Conservation (phyloP, 352 stramenopile species). For the Globisporangium iwayamae region DNA sequence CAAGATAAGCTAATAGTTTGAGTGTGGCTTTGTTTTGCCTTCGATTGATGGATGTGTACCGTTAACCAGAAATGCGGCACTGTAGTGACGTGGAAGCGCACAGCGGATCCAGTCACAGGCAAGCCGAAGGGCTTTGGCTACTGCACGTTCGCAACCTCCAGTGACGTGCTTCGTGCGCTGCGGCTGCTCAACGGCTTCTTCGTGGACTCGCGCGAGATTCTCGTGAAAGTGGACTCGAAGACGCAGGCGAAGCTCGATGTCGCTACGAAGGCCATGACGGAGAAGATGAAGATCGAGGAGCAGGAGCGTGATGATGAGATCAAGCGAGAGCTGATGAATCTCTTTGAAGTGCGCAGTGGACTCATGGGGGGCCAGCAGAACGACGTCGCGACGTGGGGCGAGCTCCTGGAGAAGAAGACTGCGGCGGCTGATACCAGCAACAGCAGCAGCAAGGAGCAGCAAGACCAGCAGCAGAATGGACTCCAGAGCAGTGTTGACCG, state of each 20-base stretch:
- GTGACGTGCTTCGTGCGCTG: conserved; percentile 42
- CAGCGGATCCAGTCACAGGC: conserved; percentile 33
- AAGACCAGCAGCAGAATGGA: not conserved
- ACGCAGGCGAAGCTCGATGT: conserved; percentile 32
- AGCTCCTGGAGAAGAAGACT: conserved; percentile 20
- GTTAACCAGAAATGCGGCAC: conserved; percentile 30
- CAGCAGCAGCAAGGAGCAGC: not conserved
- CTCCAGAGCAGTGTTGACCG: not conserved
- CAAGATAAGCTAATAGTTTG: not conserved
- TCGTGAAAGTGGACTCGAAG: conserved; percentile 39
- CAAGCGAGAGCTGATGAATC: conserved; percentile 18
- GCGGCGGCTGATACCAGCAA: not conserved
- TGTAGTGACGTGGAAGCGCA: conserved; percentile 47
- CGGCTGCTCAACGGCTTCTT: conserved; percentile 41
- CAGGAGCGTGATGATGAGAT: conserved; percentile 24
- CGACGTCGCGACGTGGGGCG: conserved; percentile 28
- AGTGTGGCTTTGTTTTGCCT: not conserved
- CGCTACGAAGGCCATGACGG: conserved; percentile 23
- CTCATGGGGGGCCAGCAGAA: conserved; percentile 35
- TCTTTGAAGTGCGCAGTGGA: conserved; percentile 32
- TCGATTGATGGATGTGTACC: not conserved
- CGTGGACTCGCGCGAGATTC: conserved; percentile 39
- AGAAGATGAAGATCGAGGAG: conserved; percentile 22
- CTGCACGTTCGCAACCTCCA: conserved; percentile 29
- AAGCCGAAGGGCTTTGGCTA: conserved; percentile 49